phyloP scores from a whole-genome alignment of 345 rosid species.

The Stellera chamaejasme region DNA sequence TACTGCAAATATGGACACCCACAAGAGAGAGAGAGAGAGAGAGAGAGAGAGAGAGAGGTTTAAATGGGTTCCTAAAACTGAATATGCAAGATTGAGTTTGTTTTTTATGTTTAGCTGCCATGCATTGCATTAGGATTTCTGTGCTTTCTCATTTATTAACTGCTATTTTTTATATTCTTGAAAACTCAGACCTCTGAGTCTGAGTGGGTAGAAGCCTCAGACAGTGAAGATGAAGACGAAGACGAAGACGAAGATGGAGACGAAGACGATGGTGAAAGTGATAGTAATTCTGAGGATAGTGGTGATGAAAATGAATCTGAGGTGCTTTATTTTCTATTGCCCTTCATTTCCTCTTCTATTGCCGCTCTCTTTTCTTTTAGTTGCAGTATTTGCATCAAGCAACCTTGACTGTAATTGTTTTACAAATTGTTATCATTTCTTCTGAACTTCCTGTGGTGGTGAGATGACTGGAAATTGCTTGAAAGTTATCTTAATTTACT shows the following conservation, averaged over 20 bases:
- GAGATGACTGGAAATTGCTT: not conserved
- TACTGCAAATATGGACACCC: not conserved
- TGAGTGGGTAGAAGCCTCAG: slow-evolving; percentile 88
- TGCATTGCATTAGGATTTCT: not conserved
- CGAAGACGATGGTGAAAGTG: slow-evolving; percentile 48
- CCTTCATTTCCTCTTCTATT: not conserved
- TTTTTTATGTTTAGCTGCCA: slow-evolving; percentile 1
- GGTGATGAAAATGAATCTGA: slow-evolving; percentile 44
- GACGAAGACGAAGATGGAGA: slow-evolving; percentile 43
- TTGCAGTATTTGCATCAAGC: not conserved
- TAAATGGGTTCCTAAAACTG: no score
- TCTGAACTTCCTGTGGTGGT: not conserved
- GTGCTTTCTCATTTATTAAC: slow-evolving; percentile 3
- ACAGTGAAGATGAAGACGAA: slow-evolving; percentile 66
- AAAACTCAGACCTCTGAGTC: slow-evolving; percentile 68
- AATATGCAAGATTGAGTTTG: slow-evolving; percentile 3
- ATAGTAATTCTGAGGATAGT: slow-evolving; percentile 40
- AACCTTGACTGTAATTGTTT: no score
- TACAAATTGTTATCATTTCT: not conserved
- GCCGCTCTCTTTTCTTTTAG: not conserved
- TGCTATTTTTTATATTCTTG: slow-evolving; percentile 6
- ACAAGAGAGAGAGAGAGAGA: not conserved
- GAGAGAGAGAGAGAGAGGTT: not conserved
- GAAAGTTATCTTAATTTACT: not conserved
- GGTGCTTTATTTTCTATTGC: slow-evolving; percentile 22